These are phyloP conservation scores for Fagus sylvatica DNA, from an alignment of 306 rosid species.

Conservation along the genomic window DNA sequence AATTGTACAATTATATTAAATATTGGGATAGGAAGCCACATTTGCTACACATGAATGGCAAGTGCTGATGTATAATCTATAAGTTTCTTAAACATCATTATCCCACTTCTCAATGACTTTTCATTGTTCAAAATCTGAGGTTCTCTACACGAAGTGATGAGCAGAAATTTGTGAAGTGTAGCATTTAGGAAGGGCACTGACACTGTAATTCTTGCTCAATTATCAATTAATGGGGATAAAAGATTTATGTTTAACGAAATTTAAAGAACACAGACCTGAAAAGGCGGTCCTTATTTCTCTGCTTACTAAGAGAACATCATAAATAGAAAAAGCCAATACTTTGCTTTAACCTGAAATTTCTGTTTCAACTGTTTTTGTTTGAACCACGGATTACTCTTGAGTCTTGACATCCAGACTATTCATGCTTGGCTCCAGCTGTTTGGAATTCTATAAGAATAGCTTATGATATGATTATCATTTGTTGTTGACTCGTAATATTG, in stretches of 20 bases:
- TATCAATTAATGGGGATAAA: neutral
- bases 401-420: neutral
- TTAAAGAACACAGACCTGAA: neutral
- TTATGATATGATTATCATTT: no score
- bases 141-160: neutral
- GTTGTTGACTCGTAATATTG: no score
- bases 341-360: neutral
- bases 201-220: neutral
- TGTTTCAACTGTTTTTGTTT: neutral
- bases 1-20: no score
- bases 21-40: no score
- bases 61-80: no score
- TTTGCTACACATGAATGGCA: no score
- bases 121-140: neutral
- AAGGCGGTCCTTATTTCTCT: neutral
- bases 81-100: neutral
- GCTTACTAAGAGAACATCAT: neutral
- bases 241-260: neutral
- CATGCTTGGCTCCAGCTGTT: neutral
- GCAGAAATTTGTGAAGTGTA: neutral
- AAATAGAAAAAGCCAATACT: neutral
- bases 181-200: neutral
- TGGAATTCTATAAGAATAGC: no score
- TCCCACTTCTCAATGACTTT: neutral
- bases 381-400: neutral